phyloP scores from a whole-genome alignment of 345 rosid genomes.

The Citrus maxima region DNA sequence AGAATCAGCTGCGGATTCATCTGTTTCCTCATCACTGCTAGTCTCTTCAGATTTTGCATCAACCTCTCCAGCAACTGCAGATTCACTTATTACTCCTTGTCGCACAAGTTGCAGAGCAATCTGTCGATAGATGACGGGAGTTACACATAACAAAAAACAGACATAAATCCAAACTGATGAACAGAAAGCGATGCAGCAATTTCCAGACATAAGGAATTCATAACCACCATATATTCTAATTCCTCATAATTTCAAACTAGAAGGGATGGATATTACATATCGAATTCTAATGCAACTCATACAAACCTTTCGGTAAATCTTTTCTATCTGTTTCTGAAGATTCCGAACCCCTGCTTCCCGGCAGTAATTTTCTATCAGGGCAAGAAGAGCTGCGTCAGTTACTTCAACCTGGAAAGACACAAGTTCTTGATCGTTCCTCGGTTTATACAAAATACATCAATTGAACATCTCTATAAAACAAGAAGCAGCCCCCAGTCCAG shows the following conservation, averaged over 20 bases:
- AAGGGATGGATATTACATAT: neutral
- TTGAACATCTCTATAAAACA: neutral
- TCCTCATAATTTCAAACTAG: neutral
- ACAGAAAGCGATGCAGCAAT: neutral
- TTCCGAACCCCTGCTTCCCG: slow-evolving; percentile 99
- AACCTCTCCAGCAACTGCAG: slow-evolving; percentile 36
- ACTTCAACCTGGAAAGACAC: slow-evolving; percentile 70
- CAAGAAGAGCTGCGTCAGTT: slow-evolving; percentile 84
- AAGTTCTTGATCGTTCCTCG: neutral
- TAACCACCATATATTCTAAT: neutral
- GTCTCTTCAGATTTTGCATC: slow-evolving; percentile 15
- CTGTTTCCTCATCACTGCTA: neutral
- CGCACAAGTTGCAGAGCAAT: slow-evolving; percentile 95
- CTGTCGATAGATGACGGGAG: slow-evolving; percentile 32
- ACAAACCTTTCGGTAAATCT: slow-evolving; percentile 96
- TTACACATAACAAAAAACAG: neutral
- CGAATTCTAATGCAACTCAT: neutral
- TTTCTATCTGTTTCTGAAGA: slow-evolving; percentile 98
- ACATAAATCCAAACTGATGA: neutral
- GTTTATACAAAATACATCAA: neutral
- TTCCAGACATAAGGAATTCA: neutral
- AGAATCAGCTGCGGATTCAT: slow-evolving; percentile 15
- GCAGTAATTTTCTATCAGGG: slow-evolving; percentile 89
- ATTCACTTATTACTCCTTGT: slow-evolving; percentile 45
- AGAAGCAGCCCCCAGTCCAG: neutral